Evolutionary conservation across 1,284 basidiomycete genomes (phyloP), one percentile per base, ranked within the genome.

Genomic region (Marasmius oreades): DNA sequence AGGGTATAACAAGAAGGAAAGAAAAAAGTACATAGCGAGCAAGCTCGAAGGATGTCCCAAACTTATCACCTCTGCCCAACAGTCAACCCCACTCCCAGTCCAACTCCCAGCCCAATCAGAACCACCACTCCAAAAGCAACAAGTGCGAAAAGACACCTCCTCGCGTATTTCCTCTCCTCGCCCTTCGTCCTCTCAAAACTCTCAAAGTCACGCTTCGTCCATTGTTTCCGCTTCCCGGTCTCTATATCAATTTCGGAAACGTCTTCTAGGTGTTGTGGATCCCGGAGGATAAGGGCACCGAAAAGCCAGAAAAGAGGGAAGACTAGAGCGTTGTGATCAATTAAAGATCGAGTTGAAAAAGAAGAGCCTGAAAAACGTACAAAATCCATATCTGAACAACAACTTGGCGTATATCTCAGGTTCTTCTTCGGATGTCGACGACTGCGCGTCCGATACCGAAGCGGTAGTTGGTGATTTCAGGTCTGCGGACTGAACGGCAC

Each of bases 291-390:
- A 7, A 50, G 24, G 1, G 47, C 47, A 6, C 47, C 47, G 18
- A 50, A 50, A 5, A 50, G n/a, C 47, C 47, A 50, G n/a, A 50
- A 33, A 6, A 50, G n/a, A 16, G 47, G 47, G 16, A 50, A 50
- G 28, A 31, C 47, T 50, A n/a, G 1, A n/a, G 1, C 10, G 2
- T 11, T 14, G 12, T 23, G 5, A 16, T 23, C 16, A 31, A 11
- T 31, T n/a, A 33, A 8, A 7, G 11, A 16, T 16, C 7, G 20
- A 7, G 3, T 2, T 2, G 4, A 20, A 42, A n/a, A 42, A 16
- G n/a, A 42, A n/a, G 16, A 2, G 20, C 10, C 10, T 14, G 2
- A 4, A 20, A 5, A 16, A 42, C 39, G 39, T n/a, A 42, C 39
- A 14, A 5, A 42, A 42, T 42, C 39, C 39, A 42, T 14, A 42